These are phyloP conservation scores for Fusarium scirpi DNA, from an alignment of 2,329 filamentous ascomycete genomes.

Conservation along the genomic window DNA sequence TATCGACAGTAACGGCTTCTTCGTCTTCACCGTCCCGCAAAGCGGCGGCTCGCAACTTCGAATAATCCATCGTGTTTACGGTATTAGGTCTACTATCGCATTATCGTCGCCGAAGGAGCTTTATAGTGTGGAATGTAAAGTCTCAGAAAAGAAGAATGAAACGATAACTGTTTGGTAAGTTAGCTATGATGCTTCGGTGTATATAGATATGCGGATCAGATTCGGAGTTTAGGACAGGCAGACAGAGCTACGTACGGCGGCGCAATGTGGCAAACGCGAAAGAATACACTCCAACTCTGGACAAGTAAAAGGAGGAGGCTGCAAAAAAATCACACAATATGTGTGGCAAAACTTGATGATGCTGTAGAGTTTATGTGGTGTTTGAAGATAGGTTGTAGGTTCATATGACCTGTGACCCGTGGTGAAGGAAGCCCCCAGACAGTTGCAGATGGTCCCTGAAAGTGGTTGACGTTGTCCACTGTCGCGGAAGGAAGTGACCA, in stretches of 20 bases:
- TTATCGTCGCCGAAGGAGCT: slow-evolving; percentile 16
- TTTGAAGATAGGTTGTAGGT: slow-evolving; percentile 10
- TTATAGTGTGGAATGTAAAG: background rate
- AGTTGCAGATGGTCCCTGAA: slow-evolving; percentile 31
- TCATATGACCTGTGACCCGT: slow-evolving; percentile 28
- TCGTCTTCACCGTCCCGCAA: slow-evolving; percentile 89
- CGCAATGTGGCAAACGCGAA: slow-evolving; percentile 25
- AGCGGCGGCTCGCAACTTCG: slow-evolving; percentile 85
- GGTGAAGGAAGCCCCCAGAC: slow-evolving; percentile 20
- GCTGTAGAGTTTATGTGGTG: slow-evolving; percentile 10
- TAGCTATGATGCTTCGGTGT: slow-evolving; percentile 5
- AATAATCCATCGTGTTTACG: slow-evolving; percentile 71
- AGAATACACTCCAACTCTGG: background rate
- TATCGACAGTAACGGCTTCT: slow-evolving; percentile 98
- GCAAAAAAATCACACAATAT: background rate
- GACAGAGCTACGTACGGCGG: slow-evolving; percentile 37
- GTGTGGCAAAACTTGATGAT: slow-evolving; percentile 21
- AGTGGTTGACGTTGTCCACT: slow-evolving; percentile 32
- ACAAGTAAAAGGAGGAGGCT: slow-evolving; percentile 4
- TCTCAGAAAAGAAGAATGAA: background rate
- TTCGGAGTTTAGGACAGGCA: slow-evolving; percentile 28
- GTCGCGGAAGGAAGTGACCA: slow-evolving; percentile 10
- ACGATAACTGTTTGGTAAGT: slow-evolving; percentile 1
- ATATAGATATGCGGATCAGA: background rate
- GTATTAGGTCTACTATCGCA: slow-evolving; percentile 32